Percentiles rank a stretch among this genome's conserved stretches.
phyloP scores from a whole-genome alignment of 768 basidiomycete species.

The Lentinula edodes region DNA sequence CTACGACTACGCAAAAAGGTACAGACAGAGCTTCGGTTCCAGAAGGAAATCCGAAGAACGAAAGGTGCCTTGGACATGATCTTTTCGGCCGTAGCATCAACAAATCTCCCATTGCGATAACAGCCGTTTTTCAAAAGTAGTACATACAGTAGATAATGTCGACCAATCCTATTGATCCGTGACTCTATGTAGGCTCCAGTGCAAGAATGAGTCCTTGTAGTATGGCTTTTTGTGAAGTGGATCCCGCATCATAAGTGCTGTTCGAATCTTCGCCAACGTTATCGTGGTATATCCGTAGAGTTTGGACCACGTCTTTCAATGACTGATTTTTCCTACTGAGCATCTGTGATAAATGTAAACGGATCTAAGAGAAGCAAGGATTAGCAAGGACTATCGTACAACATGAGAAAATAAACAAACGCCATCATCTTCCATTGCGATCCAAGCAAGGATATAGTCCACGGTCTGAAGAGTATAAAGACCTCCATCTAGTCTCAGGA shows the following conservation, averaged over 20 bases:
- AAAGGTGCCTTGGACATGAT: constrained; percentile 93
- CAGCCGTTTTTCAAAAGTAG: neutral
- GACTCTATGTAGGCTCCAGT: constrained; percentile 27
- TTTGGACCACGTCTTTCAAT: constrained; percentile 63
- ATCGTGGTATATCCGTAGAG: constrained; percentile 64
- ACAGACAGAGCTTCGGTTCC: constrained; percentile 81
- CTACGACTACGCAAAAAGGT: constrained; percentile 79
- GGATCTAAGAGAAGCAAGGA: constrained; percentile 49
- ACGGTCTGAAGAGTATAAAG: constrained; percentile 85
- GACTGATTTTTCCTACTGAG: constrained; percentile 68
- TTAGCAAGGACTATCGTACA: neutral
- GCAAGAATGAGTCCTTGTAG: constrained; percentile 63
- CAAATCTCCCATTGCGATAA: neutral
- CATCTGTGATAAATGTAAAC: constrained; percentile 69
- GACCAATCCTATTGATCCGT: neutral
- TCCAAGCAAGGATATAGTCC: constrained; percentile 93
- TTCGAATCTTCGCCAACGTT: constrained; percentile 58
- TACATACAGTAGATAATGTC: neutral
- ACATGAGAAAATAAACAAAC: constrained; percentile 40
- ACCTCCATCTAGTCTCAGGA: constrained; percentile 83
- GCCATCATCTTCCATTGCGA: constrained; percentile 97
- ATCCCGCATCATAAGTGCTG: constrained; percentile 22
- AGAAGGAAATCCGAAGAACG: constrained; percentile 75
- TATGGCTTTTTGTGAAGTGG: constrained; percentile 60
- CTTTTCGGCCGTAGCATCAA: constrained; percentile 44